These are phyloP conservation scores for Umbellularia californica DNA, from an alignment of 164 flowering plant genomes.

Conservation along the genomic window DNA sequence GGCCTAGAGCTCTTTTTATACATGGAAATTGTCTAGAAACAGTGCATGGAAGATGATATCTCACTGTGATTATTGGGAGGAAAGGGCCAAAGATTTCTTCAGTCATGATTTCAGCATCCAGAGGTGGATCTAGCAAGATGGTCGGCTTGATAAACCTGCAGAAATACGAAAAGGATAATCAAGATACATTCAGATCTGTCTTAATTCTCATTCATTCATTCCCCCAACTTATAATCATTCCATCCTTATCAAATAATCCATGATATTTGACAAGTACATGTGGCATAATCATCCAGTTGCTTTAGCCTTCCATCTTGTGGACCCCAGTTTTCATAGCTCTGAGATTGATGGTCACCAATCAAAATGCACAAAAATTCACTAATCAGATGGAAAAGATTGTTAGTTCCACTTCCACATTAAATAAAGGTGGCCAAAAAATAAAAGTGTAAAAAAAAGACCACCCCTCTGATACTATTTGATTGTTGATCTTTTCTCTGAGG, in stretches of 20 bases:
- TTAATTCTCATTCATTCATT: neutral
- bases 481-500: no score
- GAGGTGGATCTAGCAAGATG: constrained; percentile 78
- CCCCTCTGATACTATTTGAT: no score
- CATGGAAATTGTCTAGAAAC: neutral
- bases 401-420: neutral
- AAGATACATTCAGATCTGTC: neutral
- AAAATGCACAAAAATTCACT: neutral
- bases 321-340: neutral
- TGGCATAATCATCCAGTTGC: neutral
- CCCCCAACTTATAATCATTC: neutral
- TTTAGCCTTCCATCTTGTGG: neutral
- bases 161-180: neutral
- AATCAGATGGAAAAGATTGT: neutral
- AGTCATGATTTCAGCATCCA: constrained; percentile 71
- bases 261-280: neutral
- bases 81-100: constrained; percentile 94
- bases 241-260: neutral
- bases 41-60: constrained; percentile 8
- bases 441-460: no score
- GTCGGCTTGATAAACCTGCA: constrained; percentile 82
- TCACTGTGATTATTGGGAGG: constrained; percentile 86
- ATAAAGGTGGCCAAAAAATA: neutral
- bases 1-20: no score
- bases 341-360: neutral